These are phyloP conservation scores for Dioszegia hungarica DNA, from an alignment of 768 basidiomycete species.

Conservation along the genomic window DNA sequence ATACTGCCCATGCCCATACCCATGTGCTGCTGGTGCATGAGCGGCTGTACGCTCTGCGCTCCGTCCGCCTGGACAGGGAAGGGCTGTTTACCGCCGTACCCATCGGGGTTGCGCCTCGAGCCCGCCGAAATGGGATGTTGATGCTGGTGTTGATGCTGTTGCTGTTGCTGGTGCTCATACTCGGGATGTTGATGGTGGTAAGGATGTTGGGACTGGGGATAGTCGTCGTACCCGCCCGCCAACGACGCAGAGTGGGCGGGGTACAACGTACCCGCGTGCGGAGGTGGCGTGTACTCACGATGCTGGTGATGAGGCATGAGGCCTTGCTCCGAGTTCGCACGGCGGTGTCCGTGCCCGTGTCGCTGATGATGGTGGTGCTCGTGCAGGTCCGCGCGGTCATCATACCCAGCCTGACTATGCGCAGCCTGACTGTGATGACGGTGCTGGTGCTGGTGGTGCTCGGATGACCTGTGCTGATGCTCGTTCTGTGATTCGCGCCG, in stretches of 20 bases:
- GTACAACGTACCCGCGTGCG: background rate
- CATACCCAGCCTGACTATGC: background rate
- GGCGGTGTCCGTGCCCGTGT: background rate
- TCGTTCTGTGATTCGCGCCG: too few relatives aligned
- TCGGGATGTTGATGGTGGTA: background rate
- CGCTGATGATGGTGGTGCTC: slow-evolving; percentile 1
- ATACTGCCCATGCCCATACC: too few relatives aligned
- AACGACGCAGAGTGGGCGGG: slow-evolving; percentile 3
- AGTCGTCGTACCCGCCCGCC: background rate
- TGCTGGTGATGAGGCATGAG: background rate
- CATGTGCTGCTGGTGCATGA: background rate
- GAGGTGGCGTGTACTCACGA: slow-evolving; percentile 5
- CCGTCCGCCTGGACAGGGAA: background rate
- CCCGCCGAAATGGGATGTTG: background rate
- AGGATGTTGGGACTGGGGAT: background rate
- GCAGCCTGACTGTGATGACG: too few relatives aligned
- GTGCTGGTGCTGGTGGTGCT: too few relatives aligned
- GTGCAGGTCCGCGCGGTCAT: background rate
- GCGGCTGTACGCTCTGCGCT: background rate
- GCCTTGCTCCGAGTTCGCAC: background rate
- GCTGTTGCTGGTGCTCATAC: too few relatives aligned
- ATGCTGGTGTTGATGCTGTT: background rate
- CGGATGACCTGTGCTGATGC: too few relatives aligned
- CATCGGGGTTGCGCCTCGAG: background rate
- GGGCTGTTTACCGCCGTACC: background rate